A percentile compares a stretch with the other conserved stretches of the same genome.
Evolutionary conservation across 257 asterid species (phyloP).

Genomic region (Nicotiana paniculata): DNA sequence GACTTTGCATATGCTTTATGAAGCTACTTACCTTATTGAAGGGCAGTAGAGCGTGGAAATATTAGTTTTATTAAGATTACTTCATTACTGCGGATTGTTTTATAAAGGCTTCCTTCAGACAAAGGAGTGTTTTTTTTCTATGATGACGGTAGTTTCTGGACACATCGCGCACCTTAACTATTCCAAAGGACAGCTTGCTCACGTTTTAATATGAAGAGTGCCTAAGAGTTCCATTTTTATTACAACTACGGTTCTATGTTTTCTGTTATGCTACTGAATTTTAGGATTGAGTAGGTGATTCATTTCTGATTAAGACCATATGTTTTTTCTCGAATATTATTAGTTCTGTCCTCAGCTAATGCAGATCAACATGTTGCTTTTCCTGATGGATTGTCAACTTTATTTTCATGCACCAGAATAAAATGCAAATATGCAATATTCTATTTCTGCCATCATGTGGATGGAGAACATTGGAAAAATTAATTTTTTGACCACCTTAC

Average conservation of each 20-base stretch:
- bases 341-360: not conserved
- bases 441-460: not conserved
- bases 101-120: not conserved
- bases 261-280: not conserved
- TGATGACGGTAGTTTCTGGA: too few relatives aligned
- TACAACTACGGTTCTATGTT: not conserved
- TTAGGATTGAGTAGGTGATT: not conserved
- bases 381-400: not conserved
- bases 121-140: not conserved
- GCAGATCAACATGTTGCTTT: not conserved
- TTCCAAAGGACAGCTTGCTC: too few relatives aligned
- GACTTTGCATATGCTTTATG: not conserved
- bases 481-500: conserved; percentile 1
- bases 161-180: too few relatives aligned
- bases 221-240: not conserved
- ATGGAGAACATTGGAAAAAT: not conserved
- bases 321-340: not conserved
- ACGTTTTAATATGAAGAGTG: not conserved
- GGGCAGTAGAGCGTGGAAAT: not conserved
- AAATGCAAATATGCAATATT: not conserved
- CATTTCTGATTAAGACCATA: not conserved
- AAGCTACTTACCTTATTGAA: not conserved
- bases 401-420: not conserved
- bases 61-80: not conserved
- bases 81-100: not conserved